Evolutionary conservation across 2,329 filamentous ascomycete genomes (phyloP), one percentile per base, ranked within the genome.

Genomic region (Penicillium janthinellum): DNA sequence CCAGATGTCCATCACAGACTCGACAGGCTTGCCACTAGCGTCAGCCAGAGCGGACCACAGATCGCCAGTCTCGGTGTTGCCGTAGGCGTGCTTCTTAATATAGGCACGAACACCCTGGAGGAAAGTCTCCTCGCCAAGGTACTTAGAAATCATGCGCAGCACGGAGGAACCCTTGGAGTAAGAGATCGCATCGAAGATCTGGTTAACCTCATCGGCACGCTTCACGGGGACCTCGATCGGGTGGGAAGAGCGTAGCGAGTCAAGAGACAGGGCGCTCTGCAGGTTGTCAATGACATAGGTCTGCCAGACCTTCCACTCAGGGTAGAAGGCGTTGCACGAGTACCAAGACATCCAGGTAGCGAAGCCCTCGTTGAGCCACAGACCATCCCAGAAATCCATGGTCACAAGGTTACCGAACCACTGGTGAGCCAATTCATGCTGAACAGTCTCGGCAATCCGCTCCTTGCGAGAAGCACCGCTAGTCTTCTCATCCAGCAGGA

Each of bases 391-490:
- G 84, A 96, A 97, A 76, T 96, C 92, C 92, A 97, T 97, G 55
- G 94, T 97, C 31, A 97, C 94, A 55, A 97, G 81, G 79, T 98
- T 97, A 64, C 94, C 94, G 72, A 98, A 98, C 94, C 94, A 98
- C 78, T 97, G 94, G 78, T 98, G 94, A 42, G 94, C 94, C 73
- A 98, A 83, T 77, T 98, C 94, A 80, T 98, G 94, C 82, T 97
- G 93, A 31, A 98, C 94, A 42, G 95, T 92, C 77, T 97, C 94
- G 54, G 94, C 94, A 56, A 98, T 91, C 41, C 93, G 88, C 80
- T 97, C 90, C 81, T 96, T 97, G 62, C 89, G 91, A 39, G 90
- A 89, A 20, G 94, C 93, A 71, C 92, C 90, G 70, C 91, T 95
- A 3, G 86, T 90, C 83, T 96, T 95, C 78, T 97, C 92, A 70